phyloP scores from a whole-genome alignment of 2,329 filamentous ascomycete genomes.

The Colletotrichum salicis region DNA sequence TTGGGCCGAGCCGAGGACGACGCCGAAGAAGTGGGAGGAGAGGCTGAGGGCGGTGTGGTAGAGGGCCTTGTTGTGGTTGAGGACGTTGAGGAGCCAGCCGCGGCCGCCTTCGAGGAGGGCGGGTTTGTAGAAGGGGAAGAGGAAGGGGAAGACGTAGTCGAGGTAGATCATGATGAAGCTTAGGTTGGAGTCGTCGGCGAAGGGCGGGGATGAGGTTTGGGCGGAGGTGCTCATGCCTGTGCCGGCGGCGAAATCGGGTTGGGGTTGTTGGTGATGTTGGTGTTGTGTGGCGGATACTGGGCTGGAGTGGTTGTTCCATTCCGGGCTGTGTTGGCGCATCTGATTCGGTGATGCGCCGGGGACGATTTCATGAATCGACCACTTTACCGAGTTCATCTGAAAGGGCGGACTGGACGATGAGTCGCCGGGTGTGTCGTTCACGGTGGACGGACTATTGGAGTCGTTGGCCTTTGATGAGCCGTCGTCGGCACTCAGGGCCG shows the following conservation, averaged over 20 bases:
- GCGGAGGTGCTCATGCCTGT: background rate
- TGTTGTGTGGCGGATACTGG: background rate
- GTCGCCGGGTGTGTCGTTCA: constrained; percentile 33
- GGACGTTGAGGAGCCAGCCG: constrained; percentile 68
- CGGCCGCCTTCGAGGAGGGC: constrained; percentile 65
- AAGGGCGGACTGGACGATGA: constrained; percentile 20
- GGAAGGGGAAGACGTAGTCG: constrained; percentile 70
- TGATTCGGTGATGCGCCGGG: constrained; percentile 20
- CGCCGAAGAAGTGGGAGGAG: constrained; percentile 66
- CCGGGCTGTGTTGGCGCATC: constrained; percentile 19
- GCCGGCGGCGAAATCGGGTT: background rate
- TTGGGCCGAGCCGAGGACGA: constrained; percentile 50
- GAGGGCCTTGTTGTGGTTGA: constrained; percentile 66
- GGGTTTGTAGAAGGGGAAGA: constrained; percentile 72
- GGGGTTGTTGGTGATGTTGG: background rate
- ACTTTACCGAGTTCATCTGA: constrained; percentile 34
- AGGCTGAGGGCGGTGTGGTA: constrained; percentile 68
- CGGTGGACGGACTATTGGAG: constrained; percentile 26
- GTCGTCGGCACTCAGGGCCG: constrained; percentile 21
- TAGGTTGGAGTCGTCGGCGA: constrained; percentile 38
- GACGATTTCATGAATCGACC: constrained; percentile 31
- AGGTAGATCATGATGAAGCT: constrained; percentile 68
- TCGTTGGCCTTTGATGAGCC: constrained; percentile 27
- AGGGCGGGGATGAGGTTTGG: constrained; percentile 1
- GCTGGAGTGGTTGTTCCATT: constrained; percentile 18